Evolutionary conservation across 495 filamentous ascomycete species (phyloP), one percentile per base, ranked within the genome.

Genomic region (Podospora bellae-mahoneyi): DNA sequence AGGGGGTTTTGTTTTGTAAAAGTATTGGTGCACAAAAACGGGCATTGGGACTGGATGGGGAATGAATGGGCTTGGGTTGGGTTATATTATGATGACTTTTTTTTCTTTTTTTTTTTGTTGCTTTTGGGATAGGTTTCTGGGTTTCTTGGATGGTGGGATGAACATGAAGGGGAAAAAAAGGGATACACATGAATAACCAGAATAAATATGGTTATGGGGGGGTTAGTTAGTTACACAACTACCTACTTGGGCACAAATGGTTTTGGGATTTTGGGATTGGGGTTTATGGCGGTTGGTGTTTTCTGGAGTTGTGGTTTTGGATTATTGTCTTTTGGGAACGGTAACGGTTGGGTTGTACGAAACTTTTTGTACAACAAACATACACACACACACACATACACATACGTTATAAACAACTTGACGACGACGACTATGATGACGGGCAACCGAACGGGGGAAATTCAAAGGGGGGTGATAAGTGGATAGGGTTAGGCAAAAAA

Each of bases 161-260:
- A 23, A 23, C 23, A 23, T 23, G 23, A 23, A 23, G 39, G 39
- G 9, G 5, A 2, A 48, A 48, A 48, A 48, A 48, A 9, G 39
- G 39, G 56, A 59, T 27, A 27, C 19, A 59, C 19, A 23, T 23
- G 7, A 9, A 59, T 15, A 3, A 59, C 5, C 5, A 59, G n/a
- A 18, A 68, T 63, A 69, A 71, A 69, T 16, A 68, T 26, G 48
- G 44, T 59, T 13, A 44, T n/a, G 32, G 55, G 28, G 18, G 26
- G 27, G 53, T 4, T 0, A 7, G 30, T 18, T 63, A 71, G 56
- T 59, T 59, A 59, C 18, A 18, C 19, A 20, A 59, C 56, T 59
- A 27, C 23, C 23, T 23, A 32, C 30, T 32, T 32, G 30, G 30
- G 30, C 23, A 23, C 23, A 23, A 23, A 23, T 23, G 23, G 23